These are phyloP conservation scores for Solanum clarkiae DNA, from an alignment of 257 asterid genomes.

Conservation along the genomic window DNA sequence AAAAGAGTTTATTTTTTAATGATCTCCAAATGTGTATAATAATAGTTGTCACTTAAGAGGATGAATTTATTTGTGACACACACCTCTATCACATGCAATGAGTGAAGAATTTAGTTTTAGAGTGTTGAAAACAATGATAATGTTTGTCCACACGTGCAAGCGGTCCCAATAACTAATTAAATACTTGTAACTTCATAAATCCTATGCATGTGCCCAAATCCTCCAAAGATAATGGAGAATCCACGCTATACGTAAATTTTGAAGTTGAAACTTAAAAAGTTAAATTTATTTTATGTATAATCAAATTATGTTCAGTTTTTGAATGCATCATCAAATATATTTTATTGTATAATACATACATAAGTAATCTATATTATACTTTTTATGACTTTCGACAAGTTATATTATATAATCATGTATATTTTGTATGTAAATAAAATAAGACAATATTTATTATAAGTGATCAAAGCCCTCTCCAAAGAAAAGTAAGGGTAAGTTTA, in stretches of 20 bases:
- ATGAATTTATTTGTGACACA: not conserved
- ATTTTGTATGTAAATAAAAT: too few relatives aligned
- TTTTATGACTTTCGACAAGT: too few relatives aligned
- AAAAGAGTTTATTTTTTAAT: too few relatives aligned
- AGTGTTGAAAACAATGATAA: not conserved
- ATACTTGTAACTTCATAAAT: not conserved
- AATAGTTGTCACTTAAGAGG: not conserved
- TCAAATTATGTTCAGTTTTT: too few relatives aligned
- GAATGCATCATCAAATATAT: too few relatives aligned
- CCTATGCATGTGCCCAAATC: conserved; percentile 5
- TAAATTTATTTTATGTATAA: too few relatives aligned
- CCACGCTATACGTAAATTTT: not conserved
- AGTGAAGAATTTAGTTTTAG: not conserved
- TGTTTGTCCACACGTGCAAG: conserved; percentile 12
- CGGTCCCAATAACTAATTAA: conserved; percentile 7
- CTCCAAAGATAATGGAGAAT: conserved; percentile 9
- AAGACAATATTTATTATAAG: too few relatives aligned
- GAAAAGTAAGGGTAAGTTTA: conserved; percentile 36
- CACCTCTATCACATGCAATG: conserved; percentile 7
- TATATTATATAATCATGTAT: too few relatives aligned
- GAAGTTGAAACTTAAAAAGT: not conserved
- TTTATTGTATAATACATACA: too few relatives aligned
- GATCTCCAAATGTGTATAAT: not conserved
- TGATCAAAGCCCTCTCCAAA: conserved; percentile 60
- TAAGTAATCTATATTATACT: too few relatives aligned